phyloP scores from a whole-genome alignment of 805 yeast species.

The Barnettozyma siamensis region DNA sequence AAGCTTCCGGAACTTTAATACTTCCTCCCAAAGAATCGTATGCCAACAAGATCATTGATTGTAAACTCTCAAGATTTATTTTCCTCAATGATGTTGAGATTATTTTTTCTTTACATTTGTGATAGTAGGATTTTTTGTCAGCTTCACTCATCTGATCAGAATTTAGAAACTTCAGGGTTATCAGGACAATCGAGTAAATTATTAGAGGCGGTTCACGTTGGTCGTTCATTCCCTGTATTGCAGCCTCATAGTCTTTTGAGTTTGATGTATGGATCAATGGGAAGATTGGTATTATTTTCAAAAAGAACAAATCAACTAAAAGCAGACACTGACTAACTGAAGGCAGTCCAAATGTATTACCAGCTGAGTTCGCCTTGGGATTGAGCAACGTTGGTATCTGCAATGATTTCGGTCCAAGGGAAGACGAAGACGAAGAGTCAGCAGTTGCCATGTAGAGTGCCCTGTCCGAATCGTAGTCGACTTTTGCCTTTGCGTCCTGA shows the following conservation, averaged over 20 bases:
- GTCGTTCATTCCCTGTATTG: constrained; percentile 5
- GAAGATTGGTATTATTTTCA: constrained; percentile 16
- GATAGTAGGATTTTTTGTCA: constrained; percentile 10
- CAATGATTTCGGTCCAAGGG: constrained; percentile 5
- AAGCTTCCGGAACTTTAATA: constrained; percentile 23
- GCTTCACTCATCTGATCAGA: constrained; percentile 14
- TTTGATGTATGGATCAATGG: constrained; percentile 20
- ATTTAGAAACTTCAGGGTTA: constrained; percentile 18
- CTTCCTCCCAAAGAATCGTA: constrained; percentile 20
- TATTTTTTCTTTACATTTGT: constrained; percentile 17
- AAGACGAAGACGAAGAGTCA: constrained; percentile 4
- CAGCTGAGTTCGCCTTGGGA: constrained; percentile 4
- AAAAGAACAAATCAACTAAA: constrained; percentile 18
- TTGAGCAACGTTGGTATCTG: constrained; percentile 18
- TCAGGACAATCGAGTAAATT: constrained; percentile 15
- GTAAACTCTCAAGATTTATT: constrained; percentile 20
- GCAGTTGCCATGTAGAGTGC: neutral
- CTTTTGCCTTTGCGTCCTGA: neutral
- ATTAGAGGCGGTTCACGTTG: constrained; percentile 18
- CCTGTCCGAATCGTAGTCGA: constrained; percentile 1
- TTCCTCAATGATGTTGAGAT: constrained; percentile 17
- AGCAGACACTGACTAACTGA: constrained; percentile 12
- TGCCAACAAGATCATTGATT: constrained; percentile 18
- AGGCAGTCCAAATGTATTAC: constrained; percentile 10
- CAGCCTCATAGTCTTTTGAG: constrained; percentile 8